These are phyloP conservation scores for Westerdykella ornata DNA, from an alignment of 2,329 filamentous ascomycete species.

Conservation along the genomic window DNA sequence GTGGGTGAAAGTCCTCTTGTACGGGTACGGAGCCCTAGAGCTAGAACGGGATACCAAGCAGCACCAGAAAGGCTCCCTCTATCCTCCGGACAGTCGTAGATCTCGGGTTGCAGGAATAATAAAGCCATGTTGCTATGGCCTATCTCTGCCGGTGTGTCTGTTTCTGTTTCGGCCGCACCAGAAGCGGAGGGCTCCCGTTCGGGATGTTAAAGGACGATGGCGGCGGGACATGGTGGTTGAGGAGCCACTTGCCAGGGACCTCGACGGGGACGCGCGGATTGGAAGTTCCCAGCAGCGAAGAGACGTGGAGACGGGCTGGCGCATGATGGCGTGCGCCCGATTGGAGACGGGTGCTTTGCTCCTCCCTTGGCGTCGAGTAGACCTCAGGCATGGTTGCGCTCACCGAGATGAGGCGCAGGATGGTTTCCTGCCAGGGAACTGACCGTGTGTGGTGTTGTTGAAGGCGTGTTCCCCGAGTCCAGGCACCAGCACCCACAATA, in stretches of 20 bases:
- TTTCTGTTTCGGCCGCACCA: too few relatives aligned
- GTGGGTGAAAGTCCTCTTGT: slow-evolving; percentile 15
- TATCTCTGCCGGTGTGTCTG: too few relatives aligned
- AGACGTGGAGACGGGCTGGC: slow-evolving; percentile 8
- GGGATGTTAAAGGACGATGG: slow-evolving; percentile 9
- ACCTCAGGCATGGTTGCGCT: slow-evolving; percentile 6
- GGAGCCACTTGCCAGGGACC: slow-evolving; percentile 12
- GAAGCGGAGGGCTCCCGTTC: neutral
- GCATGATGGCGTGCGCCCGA: slow-evolving; percentile 14
- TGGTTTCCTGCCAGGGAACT: slow-evolving; percentile 4
- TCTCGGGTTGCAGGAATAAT: too few relatives aligned
- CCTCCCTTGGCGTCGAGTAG: neutral
- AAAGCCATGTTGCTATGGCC: too few relatives aligned
- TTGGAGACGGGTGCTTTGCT: slow-evolving; percentile 14
- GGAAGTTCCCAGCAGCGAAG: slow-evolving; percentile 4
- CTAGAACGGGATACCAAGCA: too few relatives aligned
- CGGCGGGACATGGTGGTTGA: slow-evolving; percentile 15
- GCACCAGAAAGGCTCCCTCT: too few relatives aligned
- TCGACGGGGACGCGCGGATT: slow-evolving; percentile 11
- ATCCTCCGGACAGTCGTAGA: too few relatives aligned
- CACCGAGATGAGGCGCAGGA: slow-evolving; percentile 22
- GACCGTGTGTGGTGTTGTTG: neutral
- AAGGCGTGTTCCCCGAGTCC: slow-evolving; percentile 3
- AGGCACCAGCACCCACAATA: too few relatives aligned
- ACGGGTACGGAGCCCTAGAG: slow-evolving; percentile 10